Evolutionary conservation across 1,139 yeast genomes (phyloP), one percentile per base, ranked within the genome.

Genomic region (Lodderomyces oxycetoniae): DNA sequence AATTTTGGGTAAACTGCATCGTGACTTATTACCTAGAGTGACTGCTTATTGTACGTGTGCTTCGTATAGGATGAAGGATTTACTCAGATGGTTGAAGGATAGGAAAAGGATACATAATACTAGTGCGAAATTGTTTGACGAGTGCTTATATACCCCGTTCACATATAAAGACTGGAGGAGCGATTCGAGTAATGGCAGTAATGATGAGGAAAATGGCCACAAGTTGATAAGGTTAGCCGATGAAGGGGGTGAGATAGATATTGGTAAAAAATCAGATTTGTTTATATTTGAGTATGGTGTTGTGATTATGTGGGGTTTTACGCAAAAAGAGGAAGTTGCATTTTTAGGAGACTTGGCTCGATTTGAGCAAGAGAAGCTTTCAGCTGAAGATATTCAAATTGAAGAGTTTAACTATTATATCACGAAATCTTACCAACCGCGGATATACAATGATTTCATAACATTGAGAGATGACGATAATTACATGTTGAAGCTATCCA

Each of bases 41-140:
- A 89, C 96, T 0, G 95, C 96, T 0, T 91, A 88, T 54, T 89
- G 97, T 60, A 89, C 97, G 0, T 88, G 96, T 28, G 91, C 96
- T 24, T 79, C 94, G 16, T 91, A 88, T 53, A 78, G 77, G 45
- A 85, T 91, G 93, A 77, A 82, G 47, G 96, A 89, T 35, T 62
- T 91, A 30, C 68, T 83, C 37, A 67, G 94, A 46, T 91, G 96
- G 88, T 61, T 91, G 35, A 79, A 83, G 47, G 94, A 86, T 34
- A 71, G 89, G 14, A 84, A 79, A 49, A 64, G 86, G 42, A 66
- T 72, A 3, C 85, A 81, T 50, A 82, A 86, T 31, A 79, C 94
- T 0, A 76, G 78, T 44, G 96, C 97, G 2, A 86, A 85, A 47
- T 62, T 88, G 38, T 86, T 89, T 59, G 97, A 91, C 52, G 98